Evolutionary conservation across 768 basidiomycete species (phyloP).

Genomic region (Trametes punicea): DNA sequence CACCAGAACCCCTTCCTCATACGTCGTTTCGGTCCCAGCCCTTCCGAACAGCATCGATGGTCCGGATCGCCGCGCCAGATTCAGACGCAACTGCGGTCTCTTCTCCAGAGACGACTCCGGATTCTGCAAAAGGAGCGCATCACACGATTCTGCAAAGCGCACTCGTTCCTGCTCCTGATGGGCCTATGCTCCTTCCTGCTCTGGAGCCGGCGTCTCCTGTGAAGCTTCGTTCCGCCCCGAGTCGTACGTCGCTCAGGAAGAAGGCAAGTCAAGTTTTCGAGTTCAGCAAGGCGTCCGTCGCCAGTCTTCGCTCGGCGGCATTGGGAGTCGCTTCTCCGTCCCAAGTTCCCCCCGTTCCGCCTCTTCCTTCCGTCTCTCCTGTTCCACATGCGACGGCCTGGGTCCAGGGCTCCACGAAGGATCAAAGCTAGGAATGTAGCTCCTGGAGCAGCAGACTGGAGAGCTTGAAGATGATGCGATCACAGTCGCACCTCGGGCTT

Average conservation of each 20-base stretch:
- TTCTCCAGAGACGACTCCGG: slow-evolving; percentile 5
- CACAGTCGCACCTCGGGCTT: slow-evolving; percentile 9
- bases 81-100: slow-evolving; percentile 3
- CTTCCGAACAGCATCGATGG: slow-evolving; percentile 5
- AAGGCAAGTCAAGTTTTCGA: slow-evolving; percentile 20
- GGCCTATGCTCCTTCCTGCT: slow-evolving; percentile 8
- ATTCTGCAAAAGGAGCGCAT: background rate
- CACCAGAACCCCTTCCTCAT: background rate
- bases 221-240: slow-evolving; percentile 3
- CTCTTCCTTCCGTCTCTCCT: background rate
- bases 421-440: too few relatives aligned
- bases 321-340: background rate
- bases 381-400: background rate
- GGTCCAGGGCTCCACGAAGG: background rate
- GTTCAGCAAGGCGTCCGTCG: slow-evolving; percentile 13
- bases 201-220: slow-evolving; percentile 8
- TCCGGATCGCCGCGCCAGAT: slow-evolving; percentile 8
- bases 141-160: background rate
- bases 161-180: background rate
- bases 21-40: background rate
- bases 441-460: background rate
- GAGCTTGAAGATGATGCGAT: slow-evolving; percentile 13
- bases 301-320: slow-evolving; percentile 11
- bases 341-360: background rate
- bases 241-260: slow-evolving; percentile 12